Evolutionary conservation across 345 rosid species (phyloP), one percentile per base, ranked within the genome.

Genomic region (Nephelium lappaceum): DNA sequence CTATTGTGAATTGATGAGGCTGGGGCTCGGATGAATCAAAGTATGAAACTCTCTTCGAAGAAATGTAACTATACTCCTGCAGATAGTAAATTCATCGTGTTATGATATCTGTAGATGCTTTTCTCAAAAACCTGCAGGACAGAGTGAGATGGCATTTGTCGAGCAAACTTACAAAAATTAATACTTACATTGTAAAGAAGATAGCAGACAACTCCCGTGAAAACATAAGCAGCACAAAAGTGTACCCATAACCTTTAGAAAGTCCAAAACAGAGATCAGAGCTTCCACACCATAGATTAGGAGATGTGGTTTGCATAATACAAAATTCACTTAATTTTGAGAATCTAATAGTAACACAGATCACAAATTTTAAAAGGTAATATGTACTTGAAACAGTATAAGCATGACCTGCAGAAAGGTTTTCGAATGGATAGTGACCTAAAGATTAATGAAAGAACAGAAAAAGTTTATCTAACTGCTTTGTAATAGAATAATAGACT

Each of bases 191-290:
- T 47, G 83, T 90, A 91, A 67, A 95, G 97, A 79, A 95, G 91
- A 85, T 83, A 91, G 93, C 99, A 93, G 79, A 95, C 98, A 85
- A 88, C 84, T 49, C 87, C 95, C 0, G 99, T 91, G 86, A 95
- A 91, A 79, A 91, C 71, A 86, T 95, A 95, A 73, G 88, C 91
- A 53, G 99, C 97, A 74, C 87, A 90, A 82, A 95, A 95, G 91
- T 93, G 99, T 81, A 92, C 71, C 99, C 98, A 95, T 79, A 95
- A 79, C 99, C 99, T 95, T 88, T 83, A 87, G 74, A 78, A 79
- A 68, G 74, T 69, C 53, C 76, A 81, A 86, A 65, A 69, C 47
- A 67, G 76, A 51, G 67, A 67, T 88, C 81, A 84, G 86, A 83
- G 64, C 58, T 71, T 65, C 76, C 47, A 67, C 21, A 41, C 31